Conservation (phyloP, 1,284 basidiomycete species). For the Leccinum colubrinum region DNA sequence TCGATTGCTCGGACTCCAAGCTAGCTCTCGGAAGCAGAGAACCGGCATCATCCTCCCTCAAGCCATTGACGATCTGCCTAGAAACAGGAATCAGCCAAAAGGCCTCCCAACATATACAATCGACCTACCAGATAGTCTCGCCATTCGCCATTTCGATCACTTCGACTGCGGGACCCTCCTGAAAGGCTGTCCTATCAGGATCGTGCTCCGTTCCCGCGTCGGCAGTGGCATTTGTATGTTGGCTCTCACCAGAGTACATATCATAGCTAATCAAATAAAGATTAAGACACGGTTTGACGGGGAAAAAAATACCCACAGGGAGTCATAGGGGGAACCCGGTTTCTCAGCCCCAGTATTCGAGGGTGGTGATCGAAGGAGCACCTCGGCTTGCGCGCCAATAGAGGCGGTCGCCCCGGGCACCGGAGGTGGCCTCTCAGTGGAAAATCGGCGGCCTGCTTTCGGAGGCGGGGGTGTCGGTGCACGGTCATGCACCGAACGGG, state of each 20-base stretch:
- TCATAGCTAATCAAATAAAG: conserved; percentile 57
- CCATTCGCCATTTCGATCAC: conserved; percentile 79
- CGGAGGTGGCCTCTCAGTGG: conserved; percentile 62
- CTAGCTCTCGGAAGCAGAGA: conserved; percentile 66
- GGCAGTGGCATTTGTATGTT: conserved; percentile 28
- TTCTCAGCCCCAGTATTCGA: conserved; percentile 52
- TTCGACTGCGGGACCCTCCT: conserved; percentile 66
- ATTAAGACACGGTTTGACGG: conserved; percentile 13
- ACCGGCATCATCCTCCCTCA: conserved; percentile 74
- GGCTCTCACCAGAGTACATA: conserved; percentile 67
- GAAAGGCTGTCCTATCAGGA: conserved; percentile 33
- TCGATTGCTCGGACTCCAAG: conserved; percentile 71
- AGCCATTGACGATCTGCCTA: conserved; percentile 79
- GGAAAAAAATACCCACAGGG: conserved; percentile 53
- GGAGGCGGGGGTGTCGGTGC: conserved; percentile 80
- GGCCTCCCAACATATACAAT: conserved; percentile 7
- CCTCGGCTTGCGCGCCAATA: conserved; percentile 46
- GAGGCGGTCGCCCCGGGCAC: conserved; percentile 63
- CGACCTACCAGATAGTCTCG: conserved; percentile 72
- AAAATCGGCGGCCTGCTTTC: conserved; percentile 61
- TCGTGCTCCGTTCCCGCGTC: conserved; percentile 25
- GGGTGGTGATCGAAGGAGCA: conserved; percentile 39
- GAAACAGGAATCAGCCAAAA: conserved; percentile 9
- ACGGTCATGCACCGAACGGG: conserved; percentile 72
- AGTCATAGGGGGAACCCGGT: conserved; percentile 68